phyloP scores from a whole-genome alignment of 129 eudicot species.

The Tagetes patula region DNA sequence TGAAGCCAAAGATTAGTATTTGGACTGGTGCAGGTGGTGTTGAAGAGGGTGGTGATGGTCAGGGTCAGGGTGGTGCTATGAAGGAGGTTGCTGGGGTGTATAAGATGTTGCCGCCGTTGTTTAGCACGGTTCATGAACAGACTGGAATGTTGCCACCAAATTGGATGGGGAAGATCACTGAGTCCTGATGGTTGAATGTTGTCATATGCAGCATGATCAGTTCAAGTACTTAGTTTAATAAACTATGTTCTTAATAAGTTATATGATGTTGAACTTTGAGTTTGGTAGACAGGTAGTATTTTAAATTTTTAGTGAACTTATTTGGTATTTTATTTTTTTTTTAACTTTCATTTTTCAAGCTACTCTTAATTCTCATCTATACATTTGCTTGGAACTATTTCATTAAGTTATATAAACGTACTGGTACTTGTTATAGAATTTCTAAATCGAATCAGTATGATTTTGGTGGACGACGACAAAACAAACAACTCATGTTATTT shows the following conservation, averaged over 20 bases:
- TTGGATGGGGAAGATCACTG: conserved; percentile 51
- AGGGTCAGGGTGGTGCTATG: conserved; percentile 39
- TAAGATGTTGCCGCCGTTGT: conserved; percentile 58
- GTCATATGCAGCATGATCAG: no score
- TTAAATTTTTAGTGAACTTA: no score
- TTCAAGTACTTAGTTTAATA: not conserved
- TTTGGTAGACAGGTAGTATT: no score
- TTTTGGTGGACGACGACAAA: no score
- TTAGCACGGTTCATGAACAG: conserved; percentile 61
- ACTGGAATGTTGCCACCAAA: conserved; percentile 63
- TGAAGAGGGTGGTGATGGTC: conserved; percentile 21
- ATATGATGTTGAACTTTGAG: not conserved
- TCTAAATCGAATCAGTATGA: no score
- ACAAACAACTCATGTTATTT: no score
- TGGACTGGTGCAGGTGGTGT: conserved; percentile 46
- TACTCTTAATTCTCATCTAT: no score
- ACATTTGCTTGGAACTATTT: no score
- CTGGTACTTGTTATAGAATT: no score
- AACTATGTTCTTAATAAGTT: not conserved
- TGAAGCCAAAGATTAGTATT: conserved; percentile 60
- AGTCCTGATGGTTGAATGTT: conserved; percentile 11
- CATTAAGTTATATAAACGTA: no score
- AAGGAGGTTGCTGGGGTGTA: conserved; percentile 55
- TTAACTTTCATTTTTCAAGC: no score
- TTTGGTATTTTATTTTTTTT: no score